Conservation (phyloP, 169 alveolate genomes). For the Neospora caninum region DNA sequence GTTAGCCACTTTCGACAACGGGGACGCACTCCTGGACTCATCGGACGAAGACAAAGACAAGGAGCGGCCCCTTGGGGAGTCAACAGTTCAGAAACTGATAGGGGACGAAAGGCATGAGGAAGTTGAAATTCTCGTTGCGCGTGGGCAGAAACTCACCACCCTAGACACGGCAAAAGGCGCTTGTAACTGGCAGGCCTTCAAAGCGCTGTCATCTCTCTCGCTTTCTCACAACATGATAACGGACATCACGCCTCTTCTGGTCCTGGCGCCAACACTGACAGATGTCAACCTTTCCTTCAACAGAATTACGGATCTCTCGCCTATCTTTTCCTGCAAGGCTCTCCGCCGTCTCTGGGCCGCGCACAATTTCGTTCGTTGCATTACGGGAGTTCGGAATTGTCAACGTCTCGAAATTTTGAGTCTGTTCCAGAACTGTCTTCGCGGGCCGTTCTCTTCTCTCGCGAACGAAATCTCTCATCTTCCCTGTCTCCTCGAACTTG, state of each 20-base stretch:
- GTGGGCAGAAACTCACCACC: constrained; percentile 9
- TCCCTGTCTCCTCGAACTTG: neutral
- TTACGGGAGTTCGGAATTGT: neutral
- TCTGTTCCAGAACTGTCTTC: constrained; percentile 33
- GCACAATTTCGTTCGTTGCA: neutral
- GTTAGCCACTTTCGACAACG: neutral
- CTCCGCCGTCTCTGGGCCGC: constrained; percentile 19
- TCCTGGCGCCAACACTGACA: constrained; percentile 21
- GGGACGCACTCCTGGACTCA: neutral
- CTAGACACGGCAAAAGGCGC: constrained; percentile 7
- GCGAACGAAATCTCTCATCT: neutral
- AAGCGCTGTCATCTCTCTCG: neutral
- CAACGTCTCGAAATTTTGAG: neutral
- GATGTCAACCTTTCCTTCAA: constrained; percentile 29
- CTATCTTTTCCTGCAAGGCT: neutral
- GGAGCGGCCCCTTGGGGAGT: neutral
- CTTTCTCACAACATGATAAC: constrained; percentile 15
- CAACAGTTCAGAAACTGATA: neutral
- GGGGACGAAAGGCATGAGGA: constrained; percentile 3
- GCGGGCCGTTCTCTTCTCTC: neutral
- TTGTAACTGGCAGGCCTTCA: constrained; percentile 27
- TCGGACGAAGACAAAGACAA: neutral
- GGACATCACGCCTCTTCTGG: neutral
- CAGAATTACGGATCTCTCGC: constrained; percentile 17
- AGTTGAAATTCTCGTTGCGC: constrained; percentile 22